Conservation (phyloP, 805 yeast genomes). For the Blastobotrys attinorum region DNA sequence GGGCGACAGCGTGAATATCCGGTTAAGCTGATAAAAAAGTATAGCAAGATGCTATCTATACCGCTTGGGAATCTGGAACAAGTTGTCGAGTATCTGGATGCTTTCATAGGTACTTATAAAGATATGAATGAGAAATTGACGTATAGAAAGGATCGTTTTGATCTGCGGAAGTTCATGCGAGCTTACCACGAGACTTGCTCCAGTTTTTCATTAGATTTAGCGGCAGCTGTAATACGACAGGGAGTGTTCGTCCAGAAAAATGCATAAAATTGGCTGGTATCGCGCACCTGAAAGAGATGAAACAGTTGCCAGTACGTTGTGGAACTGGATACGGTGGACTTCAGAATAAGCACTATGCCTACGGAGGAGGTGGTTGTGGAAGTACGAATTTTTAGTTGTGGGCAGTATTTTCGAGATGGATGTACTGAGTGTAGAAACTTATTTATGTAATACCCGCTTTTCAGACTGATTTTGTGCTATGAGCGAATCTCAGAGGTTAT, state of each 20-base stretch:
- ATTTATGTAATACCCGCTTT: neutral
- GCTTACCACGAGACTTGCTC: neutral
- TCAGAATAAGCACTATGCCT: neutral
- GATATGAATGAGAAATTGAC: neutral
- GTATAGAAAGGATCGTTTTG: neutral
- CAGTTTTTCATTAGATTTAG: neutral
- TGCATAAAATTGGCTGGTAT: neutral
- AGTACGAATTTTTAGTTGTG: too few relatives aligned
- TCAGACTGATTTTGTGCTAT: too few relatives aligned
- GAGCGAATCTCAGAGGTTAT: too few relatives aligned
- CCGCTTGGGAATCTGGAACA: neutral
- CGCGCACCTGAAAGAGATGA: neutral
- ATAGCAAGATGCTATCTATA: neutral
- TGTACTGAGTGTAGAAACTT: neutral
- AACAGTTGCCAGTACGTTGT: slow-evolving; percentile 3
- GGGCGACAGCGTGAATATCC: neutral
- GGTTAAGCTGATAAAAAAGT: neutral
- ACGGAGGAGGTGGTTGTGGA: neutral
- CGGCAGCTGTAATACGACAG: neutral
- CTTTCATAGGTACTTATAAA: neutral
- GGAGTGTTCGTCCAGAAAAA: neutral
- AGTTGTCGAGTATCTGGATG: neutral
- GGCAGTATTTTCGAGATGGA: neutral
- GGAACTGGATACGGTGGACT: slow-evolving; percentile 5
- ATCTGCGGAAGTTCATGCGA: neutral